Base-by-base conservation (phyloP, 75 land plant species). In the Selaginella moellendorffii region DNA sequence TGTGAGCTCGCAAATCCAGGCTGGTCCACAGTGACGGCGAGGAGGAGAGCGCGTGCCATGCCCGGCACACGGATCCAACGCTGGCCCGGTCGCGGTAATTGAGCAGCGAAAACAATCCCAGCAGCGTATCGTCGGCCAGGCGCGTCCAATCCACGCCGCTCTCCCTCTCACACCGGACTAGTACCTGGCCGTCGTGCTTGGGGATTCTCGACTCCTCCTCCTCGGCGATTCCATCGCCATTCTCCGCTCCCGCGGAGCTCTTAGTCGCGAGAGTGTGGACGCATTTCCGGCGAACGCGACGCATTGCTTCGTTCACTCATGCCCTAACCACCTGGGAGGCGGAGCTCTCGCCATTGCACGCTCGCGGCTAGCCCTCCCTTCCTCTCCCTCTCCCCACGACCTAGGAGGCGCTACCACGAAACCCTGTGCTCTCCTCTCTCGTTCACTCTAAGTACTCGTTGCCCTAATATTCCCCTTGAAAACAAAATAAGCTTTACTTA, bases 81-180 rank as follows among this genome's bases (percentile, higher is more conserved):
- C 81, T 88, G 9, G 99, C 90, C 23, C 99, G 65, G 76, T 95
- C 99, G 2, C 99, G 76, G 71, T 89, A 84, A 73, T 82, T 86
- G 42, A 95, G 61, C 27, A 73, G 75, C 2, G 74, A 69, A 28
- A 95, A 89, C 31, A 95, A 63, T 54, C 81, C 85, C 28, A 95
- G 72, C 31, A 89, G 83, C 2, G 90, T 95, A 65, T 95, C 96
- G 67, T 95, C 89, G 1, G 99, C 90, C 27, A 95, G 73, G 22
- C 70, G 30, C 26, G 85, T 80, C 99, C 99, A 95, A 53, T 86
- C 88, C 23, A 86, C 89, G n/a, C n/a, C n/a, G n/a, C n/a, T n/a
- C n/a, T n/a, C n/a, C n/a, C n/a, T 54, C 21, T 56, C n/a, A n/a
- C n/a, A n/a, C n/a, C n/a, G n/a, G n/a, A n/a, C n/a, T n/a, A n/a